These are phyloP conservation scores for Xylaria intraflava DNA, from an alignment of 495 filamentous ascomycete species.

Conservation along the genomic window DNA sequence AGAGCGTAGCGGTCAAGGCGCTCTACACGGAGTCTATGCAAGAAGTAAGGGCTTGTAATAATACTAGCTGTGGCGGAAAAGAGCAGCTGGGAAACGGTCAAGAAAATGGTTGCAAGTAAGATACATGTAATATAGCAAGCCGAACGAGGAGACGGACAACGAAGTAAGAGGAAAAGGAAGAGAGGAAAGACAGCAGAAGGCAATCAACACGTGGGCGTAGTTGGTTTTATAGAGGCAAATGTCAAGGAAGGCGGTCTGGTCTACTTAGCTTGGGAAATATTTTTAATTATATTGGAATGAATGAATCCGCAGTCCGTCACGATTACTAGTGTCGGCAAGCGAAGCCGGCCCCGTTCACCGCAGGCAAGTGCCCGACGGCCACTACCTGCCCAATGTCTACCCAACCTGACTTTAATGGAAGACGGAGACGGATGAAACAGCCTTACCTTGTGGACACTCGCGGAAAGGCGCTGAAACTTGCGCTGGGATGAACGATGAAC, in stretches of 20 bases:
- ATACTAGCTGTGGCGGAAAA: not conserved
- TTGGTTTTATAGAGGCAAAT: not conserved
- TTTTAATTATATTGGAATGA: not conserved
- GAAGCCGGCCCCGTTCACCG: slow-evolving; percentile 10
- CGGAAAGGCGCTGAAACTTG: slow-evolving; percentile 1
- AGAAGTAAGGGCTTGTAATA: not conserved
- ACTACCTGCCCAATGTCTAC: not conserved
- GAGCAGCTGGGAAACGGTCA: not conserved
- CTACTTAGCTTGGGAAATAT: slow-evolving; percentile 1
- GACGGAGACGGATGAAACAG: not conserved
- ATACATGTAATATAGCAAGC: not conserved
- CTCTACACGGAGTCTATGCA: not conserved
- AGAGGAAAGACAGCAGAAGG: not conserved
- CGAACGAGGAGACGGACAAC: not conserved
- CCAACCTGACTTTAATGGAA: not conserved
- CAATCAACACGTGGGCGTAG: not conserved
- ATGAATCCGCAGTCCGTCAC: not conserved
- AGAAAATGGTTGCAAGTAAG: not conserved
- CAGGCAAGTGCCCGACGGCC: slow-evolving; percentile 2
- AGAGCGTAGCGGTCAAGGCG: not conserved
- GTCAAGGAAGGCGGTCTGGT: not conserved
- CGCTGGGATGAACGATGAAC: slow-evolving; percentile 20
- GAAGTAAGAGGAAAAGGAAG: not conserved
- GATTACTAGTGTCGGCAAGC: slow-evolving; percentile 9
- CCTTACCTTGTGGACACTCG: not conserved